Conservation (phyloP, 2,329 filamentous ascomycete genomes). For the Albifimbria verrucaria region DNA sequence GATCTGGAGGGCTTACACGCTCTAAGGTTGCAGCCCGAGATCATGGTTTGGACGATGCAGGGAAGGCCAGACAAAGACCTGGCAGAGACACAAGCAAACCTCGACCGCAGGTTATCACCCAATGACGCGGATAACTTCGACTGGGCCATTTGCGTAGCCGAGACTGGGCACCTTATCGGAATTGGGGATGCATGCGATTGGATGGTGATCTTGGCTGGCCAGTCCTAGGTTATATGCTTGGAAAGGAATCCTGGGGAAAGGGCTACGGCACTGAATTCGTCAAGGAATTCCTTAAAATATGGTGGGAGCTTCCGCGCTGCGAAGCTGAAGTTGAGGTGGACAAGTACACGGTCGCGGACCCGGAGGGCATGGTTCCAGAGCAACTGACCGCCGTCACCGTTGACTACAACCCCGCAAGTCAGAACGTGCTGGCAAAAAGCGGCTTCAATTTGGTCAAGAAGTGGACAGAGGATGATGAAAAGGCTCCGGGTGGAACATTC, state of each 20-base stretch:
- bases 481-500: not conserved
- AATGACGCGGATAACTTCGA: constrained; percentile 52
- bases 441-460: constrained; percentile 48
- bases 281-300: constrained; percentile 40
- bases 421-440: constrained; percentile 52
- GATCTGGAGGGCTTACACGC: constrained; percentile 49
- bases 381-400: constrained; percentile 45
- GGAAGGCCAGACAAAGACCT: constrained; percentile 40
- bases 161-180: constrained; percentile 50
- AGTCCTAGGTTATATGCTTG: constrained; percentile 56
- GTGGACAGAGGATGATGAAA: constrained; percentile 28
- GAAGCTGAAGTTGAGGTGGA: constrained; percentile 42
- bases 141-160: constrained; percentile 47
- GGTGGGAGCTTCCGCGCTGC: constrained; percentile 46
- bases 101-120: constrained; percentile 43
- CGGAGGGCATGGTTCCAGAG: constrained; percentile 31
- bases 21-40: constrained; percentile 55
- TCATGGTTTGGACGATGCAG: constrained; percentile 56
- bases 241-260: constrained; percentile 49
- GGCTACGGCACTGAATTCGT: constrained; percentile 58
- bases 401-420: constrained; percentile 48
- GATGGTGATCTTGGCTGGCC: constrained; percentile 48
- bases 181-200: constrained; percentile 40
- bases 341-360: constrained; percentile 28
- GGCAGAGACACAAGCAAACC: constrained; percentile 37